Conservation (phyloP, 2,329 filamentous ascomycete genomes). For the Aspergillus flavus region DNA sequence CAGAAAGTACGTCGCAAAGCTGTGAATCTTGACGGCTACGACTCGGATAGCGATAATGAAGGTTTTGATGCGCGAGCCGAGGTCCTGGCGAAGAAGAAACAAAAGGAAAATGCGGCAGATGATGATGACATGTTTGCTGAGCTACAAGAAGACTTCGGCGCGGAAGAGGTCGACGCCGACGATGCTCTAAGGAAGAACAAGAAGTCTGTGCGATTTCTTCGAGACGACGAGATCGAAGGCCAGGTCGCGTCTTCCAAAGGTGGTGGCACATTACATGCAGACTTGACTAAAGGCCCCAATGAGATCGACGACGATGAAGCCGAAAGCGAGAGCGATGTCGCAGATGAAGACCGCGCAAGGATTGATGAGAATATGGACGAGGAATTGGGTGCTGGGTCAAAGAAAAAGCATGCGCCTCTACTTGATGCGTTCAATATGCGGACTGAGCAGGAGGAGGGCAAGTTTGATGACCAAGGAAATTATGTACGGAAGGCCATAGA, state of each 20-base stretch:
- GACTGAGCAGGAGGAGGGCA: constrained; percentile 85
- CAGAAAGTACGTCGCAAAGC: constrained; percentile 84
- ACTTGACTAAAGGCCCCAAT: constrained; percentile 55
- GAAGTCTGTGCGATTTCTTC: constrained; percentile 63
- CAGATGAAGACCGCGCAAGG: constrained; percentile 70
- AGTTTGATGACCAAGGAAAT: constrained; percentile 89
- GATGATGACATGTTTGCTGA: constrained; percentile 79
- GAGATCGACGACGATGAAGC: constrained; percentile 66
- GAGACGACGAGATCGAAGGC: constrained; percentile 71
- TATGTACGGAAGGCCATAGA: constrained; percentile 87
- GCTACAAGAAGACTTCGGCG: constrained; percentile 60
- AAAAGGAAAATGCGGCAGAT: constrained; percentile 44
- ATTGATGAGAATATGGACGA: constrained; percentile 79
- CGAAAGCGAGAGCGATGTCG: constrained; percentile 59
- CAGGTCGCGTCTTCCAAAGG: constrained; percentile 74
- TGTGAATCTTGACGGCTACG: constrained; percentile 95
- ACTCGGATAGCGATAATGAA: constrained; percentile 89
- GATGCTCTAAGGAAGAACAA: constrained; percentile 60
- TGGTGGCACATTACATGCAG: constrained; percentile 65
- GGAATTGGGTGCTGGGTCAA: constrained; percentile 84
- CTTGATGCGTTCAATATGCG: constrained; percentile 96
- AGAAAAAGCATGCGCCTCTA: constrained; percentile 91
- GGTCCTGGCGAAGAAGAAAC: constrained; percentile 51
- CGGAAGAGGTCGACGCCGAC: constrained; percentile 56
- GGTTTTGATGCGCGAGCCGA: constrained; percentile 78